These are phyloP conservation scores for Pezicula neosporulosa DNA, from an alignment of 2,329 filamentous ascomycete species.

Conservation along the genomic window DNA sequence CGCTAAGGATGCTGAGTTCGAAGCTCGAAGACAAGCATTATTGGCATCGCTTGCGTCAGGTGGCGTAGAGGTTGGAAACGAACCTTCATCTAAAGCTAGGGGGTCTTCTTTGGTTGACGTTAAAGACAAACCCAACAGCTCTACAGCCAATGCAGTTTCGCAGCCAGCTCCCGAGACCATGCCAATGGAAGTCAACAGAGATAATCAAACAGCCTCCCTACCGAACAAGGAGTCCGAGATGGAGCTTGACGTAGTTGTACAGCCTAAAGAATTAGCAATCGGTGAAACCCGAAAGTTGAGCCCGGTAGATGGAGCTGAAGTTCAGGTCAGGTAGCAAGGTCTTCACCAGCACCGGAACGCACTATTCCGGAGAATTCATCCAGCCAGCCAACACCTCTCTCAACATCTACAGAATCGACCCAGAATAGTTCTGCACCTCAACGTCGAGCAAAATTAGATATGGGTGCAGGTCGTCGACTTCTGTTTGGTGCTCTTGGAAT, in stretches of 20 bases:
- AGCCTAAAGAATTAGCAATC: too few relatives aligned
- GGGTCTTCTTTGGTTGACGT: background rate
- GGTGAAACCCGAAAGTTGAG: background rate
- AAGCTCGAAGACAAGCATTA: constrained; percentile 46
- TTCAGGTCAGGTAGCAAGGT: background rate
- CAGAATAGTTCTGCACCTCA: constrained; percentile 4
- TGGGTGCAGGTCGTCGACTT: constrained; percentile 63
- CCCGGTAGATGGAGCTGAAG: background rate
- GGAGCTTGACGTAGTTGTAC: too few relatives aligned
- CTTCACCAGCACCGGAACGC: background rate
- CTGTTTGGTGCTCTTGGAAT: constrained; percentile 72
- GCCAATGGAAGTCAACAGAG: background rate
- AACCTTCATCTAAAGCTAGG: constrained; percentile 4
- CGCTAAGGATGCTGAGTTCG: constrained; percentile 36
- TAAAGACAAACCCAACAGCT: background rate
- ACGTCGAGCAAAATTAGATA: constrained; percentile 37
- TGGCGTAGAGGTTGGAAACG: constrained; percentile 46
- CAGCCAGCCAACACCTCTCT: constrained; percentile 3
- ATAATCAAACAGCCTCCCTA: background rate
- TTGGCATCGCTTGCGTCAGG: constrained; percentile 48
- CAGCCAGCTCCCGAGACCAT: background rate
- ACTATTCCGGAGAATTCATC: background rate
- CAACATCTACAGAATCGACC: constrained; percentile 7
- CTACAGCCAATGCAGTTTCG: background rate
- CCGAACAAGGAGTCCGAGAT: too few relatives aligned